These are phyloP conservation scores for Citrus glauca DNA, from an alignment of 345 rosid genomes.

Conservation along the genomic window DNA sequence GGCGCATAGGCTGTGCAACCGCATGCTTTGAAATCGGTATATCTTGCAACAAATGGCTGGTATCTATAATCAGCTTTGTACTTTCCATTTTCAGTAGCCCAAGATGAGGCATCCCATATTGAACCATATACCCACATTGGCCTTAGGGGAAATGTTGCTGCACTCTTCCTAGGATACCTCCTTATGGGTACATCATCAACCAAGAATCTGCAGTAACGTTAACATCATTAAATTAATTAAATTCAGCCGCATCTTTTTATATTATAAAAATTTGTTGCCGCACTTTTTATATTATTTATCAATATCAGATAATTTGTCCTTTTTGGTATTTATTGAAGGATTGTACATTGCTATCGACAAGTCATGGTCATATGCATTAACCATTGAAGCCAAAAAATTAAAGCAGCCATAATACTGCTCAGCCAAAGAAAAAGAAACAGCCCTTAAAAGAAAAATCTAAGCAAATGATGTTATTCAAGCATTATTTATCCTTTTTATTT, in stretches of 20 bases:
- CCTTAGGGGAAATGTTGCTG: constrained; percentile 70
- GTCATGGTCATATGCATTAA: constrained; percentile 1
- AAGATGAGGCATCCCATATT: constrained; percentile 97
- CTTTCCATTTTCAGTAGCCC: constrained; percentile 97
- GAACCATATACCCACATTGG: constrained; percentile 98
- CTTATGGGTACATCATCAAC: constrained; percentile 95
- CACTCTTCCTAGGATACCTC: constrained; percentile 84
- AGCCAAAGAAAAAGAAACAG: not conserved
- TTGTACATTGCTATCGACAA: not conserved
- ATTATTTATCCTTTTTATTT: not conserved
- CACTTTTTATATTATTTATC: not conserved
- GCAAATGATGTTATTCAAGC: not conserved
- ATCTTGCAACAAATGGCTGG: constrained; percentile 81
- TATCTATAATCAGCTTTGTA: constrained; percentile 86
- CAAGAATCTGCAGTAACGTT: constrained; percentile 51
- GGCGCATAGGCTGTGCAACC: constrained; percentile 84
- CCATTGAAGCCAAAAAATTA: not conserved
- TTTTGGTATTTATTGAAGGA: constrained; percentile 2
- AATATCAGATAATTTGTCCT: not conserved
- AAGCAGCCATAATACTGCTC: not conserved
- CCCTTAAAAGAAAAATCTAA: not conserved
- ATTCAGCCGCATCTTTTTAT: not conserved
- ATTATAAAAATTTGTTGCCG: not conserved
- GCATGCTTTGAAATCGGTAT: constrained; percentile 60
- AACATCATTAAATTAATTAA: not conserved